Percentiles rank a stretch among this genome's conserved stretches.
Conservation (phyloP, 441 rosid genomes). For the Gossypium davidsonii region DNA sequence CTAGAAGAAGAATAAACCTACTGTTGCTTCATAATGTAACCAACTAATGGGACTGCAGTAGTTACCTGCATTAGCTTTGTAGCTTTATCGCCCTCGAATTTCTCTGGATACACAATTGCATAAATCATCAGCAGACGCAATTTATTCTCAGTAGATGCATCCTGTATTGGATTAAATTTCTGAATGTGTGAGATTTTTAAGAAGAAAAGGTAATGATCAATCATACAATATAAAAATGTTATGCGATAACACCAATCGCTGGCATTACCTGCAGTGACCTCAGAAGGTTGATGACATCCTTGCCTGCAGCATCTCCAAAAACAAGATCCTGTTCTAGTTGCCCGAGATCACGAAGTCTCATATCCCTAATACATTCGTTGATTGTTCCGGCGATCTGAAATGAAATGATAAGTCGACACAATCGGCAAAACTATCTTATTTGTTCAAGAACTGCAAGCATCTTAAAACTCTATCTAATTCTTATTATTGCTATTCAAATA, state of each 20-base stretch:
- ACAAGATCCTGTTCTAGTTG: slow-evolving; percentile 80
- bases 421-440: slow-evolving; percentile 11
- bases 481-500: background rate
- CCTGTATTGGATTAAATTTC: slow-evolving; percentile 30
- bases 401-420: slow-evolving; percentile 6
- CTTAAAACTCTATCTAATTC: background rate
- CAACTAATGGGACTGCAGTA: background rate
- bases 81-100: slow-evolving; percentile 70
- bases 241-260: background rate
- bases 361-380: slow-evolving; percentile 47
- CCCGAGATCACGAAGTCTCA: slow-evolving; percentile 58
- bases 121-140: slow-evolving; percentile 67
- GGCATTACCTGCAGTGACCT: slow-evolving; percentile 46
- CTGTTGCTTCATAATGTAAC: background rate
- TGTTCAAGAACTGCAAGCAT: background rate
- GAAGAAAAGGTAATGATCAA: background rate
- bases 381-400: slow-evolving; percentile 62
- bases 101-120: slow-evolving; percentile 61
- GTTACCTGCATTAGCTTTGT: slow-evolving; percentile 85
- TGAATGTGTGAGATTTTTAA: background rate
- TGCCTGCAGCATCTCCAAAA: slow-evolving; percentile 69
- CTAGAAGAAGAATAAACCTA: background rate
- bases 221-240: background rate
- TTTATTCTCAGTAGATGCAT: slow-evolving; percentile 54
- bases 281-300: slow-evolving; percentile 53